Evolutionary conservation across 805 yeast species (phyloP).

Genomic region (Candida patagonica): DNA sequence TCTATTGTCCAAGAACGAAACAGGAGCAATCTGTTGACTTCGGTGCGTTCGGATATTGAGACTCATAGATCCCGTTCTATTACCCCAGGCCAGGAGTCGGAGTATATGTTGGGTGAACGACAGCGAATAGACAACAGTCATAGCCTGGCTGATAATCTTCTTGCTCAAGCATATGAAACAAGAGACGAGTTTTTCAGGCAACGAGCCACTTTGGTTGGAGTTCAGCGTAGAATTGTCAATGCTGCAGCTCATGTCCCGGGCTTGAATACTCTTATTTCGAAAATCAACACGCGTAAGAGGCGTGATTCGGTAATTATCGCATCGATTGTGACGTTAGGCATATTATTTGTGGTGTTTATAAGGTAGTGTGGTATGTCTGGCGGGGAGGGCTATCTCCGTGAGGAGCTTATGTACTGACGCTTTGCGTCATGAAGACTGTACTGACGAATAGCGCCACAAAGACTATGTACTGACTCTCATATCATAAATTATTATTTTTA

Average conservation of each 20-base stretch:
- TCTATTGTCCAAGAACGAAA: conserved; percentile 66
- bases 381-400: background rate
- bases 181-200: conserved; percentile 77
- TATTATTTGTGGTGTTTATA: conserved; percentile 54
- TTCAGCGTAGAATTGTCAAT: conserved; percentile 53
- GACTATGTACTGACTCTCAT: too few relatives aligned
- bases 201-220: conserved; percentile 49
- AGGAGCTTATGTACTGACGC: too few relatives aligned
- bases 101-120: conserved; percentile 71
- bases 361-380: conserved; percentile 21
- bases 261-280: conserved; percentile 58
- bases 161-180: conserved; percentile 81
- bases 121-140: conserved; percentile 64
- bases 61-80: conserved; percentile 38
- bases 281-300: conserved; percentile 80
- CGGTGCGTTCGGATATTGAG: conserved; percentile 73
- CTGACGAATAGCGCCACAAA: too few relatives aligned
- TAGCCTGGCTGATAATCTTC: conserved; percentile 64
- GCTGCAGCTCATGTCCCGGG: conserved; percentile 74
- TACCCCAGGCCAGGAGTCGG: conserved; percentile 39
- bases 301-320: conserved; percentile 84
- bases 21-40: conserved; percentile 59
- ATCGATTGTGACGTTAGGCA: conserved; percentile 59
- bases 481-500: too few relatives aligned
- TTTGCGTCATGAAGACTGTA: too few relatives aligned